Base-by-base conservation (phyloP, 257 asterid genomes). In the Striga asiatica region DNA sequence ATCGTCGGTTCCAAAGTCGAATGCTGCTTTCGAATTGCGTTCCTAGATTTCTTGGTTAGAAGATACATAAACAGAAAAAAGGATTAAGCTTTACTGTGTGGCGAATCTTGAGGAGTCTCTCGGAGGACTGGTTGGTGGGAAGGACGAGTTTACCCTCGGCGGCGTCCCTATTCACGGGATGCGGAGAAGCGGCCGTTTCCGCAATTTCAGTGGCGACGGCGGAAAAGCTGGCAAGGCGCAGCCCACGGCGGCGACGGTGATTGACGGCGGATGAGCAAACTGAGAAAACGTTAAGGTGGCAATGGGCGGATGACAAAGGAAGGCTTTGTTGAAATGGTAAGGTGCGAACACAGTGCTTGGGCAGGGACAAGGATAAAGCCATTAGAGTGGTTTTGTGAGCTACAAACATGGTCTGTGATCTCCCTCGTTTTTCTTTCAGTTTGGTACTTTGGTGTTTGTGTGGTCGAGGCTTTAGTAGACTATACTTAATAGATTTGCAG, bases 81-180 rank as follows among this genome's bases (percentile, higher is more conserved):
- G 14, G n/a, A 8, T 35, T 35, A 35, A 23, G 12, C 13, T 38
- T 55, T 70, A 91, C 98, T 47, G 96, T 81, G 70, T 91, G 98
- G 45, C 98, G 95, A 63, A 91, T 82, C 65, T 80, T 65, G 62
- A 91, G 94, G 50, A 91, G 94, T 14, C 47, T 50, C 41, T 78
- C 73, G 3, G 98, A 86, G 2, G 96, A 86, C n/a, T 80, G 78
- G 58, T 87, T 83, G 20, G 96, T 86, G 2, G 98, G 98, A 28
- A 86, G 96, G 14, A 68, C 79, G 17, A 78, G 32, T 68, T 62
- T 78, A 29, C 56, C 69, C 60, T 8, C 55, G 16, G 62, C 51
- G 23, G 73, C 55, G 16, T 27, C 67, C 32, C 9, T 32, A 19
- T 27, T 1, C 27, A 16, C 28, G 66, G 23, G n/a, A n/a, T n/a